These are phyloP conservation scores for Colletotrichum godetiae DNA, from an alignment of 2,329 filamentous ascomycete species.

Conservation along the genomic window DNA sequence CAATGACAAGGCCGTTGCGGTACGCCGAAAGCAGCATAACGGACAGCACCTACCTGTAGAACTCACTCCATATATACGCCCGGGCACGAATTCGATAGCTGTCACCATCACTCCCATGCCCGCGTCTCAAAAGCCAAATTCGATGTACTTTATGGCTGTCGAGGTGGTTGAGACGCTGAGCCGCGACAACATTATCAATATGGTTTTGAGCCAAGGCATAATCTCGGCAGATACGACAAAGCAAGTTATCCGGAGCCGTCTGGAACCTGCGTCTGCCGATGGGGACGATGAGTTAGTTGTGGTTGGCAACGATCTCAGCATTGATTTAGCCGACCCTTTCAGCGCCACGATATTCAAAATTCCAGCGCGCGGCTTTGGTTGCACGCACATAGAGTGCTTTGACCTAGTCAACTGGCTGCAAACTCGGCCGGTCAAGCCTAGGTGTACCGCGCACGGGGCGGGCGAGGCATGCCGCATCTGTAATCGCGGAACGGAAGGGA, in stretches of 20 bases:
- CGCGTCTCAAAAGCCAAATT: conserved; percentile 33
- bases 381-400: conserved; percentile 88
- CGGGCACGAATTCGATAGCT: conserved; percentile 72
- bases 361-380: conserved; percentile 77
- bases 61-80: conserved; percentile 69
- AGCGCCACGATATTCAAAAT: conserved; percentile 71
- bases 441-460: conserved; percentile 47
- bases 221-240: conserved; percentile 62
- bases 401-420: conserved; percentile 85
- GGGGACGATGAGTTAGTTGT: conserved; percentile 73
- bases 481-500: not conserved
- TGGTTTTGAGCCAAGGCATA: conserved; percentile 49
- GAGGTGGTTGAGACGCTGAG: conserved; percentile 73
- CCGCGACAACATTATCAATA: conserved; percentile 55
- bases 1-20: conserved; percentile 68
- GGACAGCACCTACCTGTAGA: conserved; percentile 82
- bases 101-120: conserved; percentile 55
- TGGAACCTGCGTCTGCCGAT: conserved; percentile 46
- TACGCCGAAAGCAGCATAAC: conserved; percentile 77
- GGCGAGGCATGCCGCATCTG: conserved; percentile 50
- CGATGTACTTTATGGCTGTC: conserved; percentile 73
- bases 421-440: conserved; percentile 66
- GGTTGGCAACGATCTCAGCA: conserved; percentile 65
- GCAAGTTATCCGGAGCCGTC: conserved; percentile 64
- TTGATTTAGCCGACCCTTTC: conserved; percentile 77